Percentiles rank a stretch among this genome's conserved stretches.
These are phyloP conservation scores for Candida maltosa DNA, from an alignment of 805 yeast species.

Conservation along the genomic window DNA sequence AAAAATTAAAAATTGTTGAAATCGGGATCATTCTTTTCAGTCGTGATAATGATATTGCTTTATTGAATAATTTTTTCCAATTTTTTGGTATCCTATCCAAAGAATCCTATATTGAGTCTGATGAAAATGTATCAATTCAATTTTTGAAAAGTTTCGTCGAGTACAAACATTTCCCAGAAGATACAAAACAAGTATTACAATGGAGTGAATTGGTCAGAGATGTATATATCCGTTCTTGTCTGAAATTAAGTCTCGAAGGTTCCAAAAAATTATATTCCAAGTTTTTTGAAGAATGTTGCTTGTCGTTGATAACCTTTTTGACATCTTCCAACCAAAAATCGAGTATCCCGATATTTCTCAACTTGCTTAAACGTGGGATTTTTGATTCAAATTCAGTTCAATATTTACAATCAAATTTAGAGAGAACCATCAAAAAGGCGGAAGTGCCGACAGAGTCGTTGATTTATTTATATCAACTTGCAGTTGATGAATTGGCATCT, in stretches of 20 bases:
- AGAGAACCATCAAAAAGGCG: slow-evolving; percentile 3
- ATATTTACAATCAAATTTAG: slow-evolving; percentile 4
- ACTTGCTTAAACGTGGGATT: slow-evolving; percentile 1
- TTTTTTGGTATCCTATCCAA: slow-evolving; percentile 13
- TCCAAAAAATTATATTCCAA: slow-evolving; percentile 28
- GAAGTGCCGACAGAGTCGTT: slow-evolving; percentile 10
- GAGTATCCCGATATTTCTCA: neutral
- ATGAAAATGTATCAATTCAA: slow-evolving; percentile 25
- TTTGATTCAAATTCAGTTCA: slow-evolving; percentile 5
- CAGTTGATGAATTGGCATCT: slow-evolving; percentile 25
- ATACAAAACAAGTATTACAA: neutral
- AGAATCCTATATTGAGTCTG: slow-evolving; percentile 28
- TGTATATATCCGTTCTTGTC: slow-evolving; percentile 20
- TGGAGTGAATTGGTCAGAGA: slow-evolving; percentile 25
- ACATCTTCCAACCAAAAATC: neutral
- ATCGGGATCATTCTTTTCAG: slow-evolving; percentile 14
- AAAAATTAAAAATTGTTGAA: slow-evolving; percentile 36
- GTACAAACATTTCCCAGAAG: slow-evolving; percentile 4
- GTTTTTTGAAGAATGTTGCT: slow-evolving; percentile 23
- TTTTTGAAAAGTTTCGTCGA: slow-evolving; percentile 21
- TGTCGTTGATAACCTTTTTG: slow-evolving; percentile 11
- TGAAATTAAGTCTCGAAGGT: slow-evolving; percentile 17
- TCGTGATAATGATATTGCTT: slow-evolving; percentile 5
- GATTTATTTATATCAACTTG: slow-evolving; percentile 19
- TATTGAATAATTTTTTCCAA: slow-evolving; percentile 17